Conservation (phyloP, 2,329 filamentous ascomycete genomes). For the Aspergillus oerlinghausenensis region DNA sequence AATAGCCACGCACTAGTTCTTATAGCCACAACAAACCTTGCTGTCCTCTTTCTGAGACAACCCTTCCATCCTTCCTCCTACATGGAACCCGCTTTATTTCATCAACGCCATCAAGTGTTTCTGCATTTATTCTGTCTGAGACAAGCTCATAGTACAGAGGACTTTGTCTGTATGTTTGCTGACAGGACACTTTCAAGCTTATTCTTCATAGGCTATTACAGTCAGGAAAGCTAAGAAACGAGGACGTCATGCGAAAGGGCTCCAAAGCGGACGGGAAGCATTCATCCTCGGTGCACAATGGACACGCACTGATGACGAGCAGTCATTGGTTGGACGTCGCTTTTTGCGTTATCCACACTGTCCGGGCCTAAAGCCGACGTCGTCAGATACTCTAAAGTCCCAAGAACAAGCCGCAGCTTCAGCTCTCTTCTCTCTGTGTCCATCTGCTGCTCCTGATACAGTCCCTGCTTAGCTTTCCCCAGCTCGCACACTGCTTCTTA, state of each 20-base stretch:
- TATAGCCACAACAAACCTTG: neutral
- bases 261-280: neutral
- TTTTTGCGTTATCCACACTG: neutral
- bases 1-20: neutral
- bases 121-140: neutral
- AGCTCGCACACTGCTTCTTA: conserved; percentile 1
- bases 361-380: neutral
- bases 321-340: neutral
- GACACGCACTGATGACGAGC: neutral
- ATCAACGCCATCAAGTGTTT: neutral
- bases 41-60: neutral
- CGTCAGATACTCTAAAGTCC: neutral
- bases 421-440: neutral
- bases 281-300: neutral
- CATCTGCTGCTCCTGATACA: neutral
- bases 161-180: neutral
- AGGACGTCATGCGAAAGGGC: neutral
- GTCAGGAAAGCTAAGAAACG: neutral
- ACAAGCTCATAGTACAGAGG: neutral
- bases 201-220: neutral
- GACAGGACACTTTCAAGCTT: neutral
- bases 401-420: neutral
- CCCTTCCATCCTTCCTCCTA: neutral
- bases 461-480: conserved; percentile 10
- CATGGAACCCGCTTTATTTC: neutral